Percentiles rank a stretch among this genome's conserved stretches.
These are phyloP conservation scores for Xylariaceae sp. DNA, from an alignment of 2,329 filamentous ascomycete species.

Conservation along the genomic window DNA sequence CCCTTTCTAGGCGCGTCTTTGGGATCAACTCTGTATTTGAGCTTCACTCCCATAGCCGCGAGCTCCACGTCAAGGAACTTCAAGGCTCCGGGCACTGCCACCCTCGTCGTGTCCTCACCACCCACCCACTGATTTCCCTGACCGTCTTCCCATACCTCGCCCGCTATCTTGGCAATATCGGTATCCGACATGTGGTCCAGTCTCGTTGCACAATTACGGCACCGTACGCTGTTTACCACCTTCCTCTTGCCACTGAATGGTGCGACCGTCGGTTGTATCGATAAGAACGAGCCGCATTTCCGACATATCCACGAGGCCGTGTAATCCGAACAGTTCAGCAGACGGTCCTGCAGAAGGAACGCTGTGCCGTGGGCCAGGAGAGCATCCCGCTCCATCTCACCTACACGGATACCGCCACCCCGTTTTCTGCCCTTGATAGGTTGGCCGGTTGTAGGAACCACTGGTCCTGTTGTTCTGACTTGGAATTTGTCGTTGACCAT, in stretches of 20 bases:
- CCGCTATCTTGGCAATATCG: conserved; percentile 49
- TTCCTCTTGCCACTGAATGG: conserved; percentile 57
- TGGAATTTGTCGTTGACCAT: conserved; percentile 99
- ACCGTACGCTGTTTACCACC: conserved; percentile 64
- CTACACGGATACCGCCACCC: conserved; percentile 96
- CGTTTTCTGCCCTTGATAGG: conserved; percentile 95
- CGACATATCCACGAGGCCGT: conserved; percentile 84
- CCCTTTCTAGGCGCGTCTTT: conserved; percentile 59
- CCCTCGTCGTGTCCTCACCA: conserved; percentile 82
- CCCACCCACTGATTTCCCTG: conserved; percentile 77
- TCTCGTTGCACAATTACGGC: conserved; percentile 65
- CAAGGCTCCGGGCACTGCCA: conserved; percentile 87
- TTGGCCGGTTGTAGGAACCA: conserved; percentile 85
- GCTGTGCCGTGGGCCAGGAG: conserved; percentile 91
- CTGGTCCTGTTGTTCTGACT: conserved; percentile 88
- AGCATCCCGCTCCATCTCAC: conserved; percentile 97
- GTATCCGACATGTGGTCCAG: conserved; percentile 51
- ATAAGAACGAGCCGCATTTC: conserved; percentile 82
- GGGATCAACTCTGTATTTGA: conserved; percentile 66
- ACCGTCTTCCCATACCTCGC: conserved; percentile 89
- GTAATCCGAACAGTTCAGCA: conserved; percentile 97
- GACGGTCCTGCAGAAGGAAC: conserved; percentile 86
- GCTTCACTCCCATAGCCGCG: conserved; percentile 89
- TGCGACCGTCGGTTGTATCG: conserved; percentile 71
- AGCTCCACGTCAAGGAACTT: conserved; percentile 92